Evolutionary conservation across 306 rosid genomes (phyloP).

Genomic region (Trifolium dubium): DNA sequence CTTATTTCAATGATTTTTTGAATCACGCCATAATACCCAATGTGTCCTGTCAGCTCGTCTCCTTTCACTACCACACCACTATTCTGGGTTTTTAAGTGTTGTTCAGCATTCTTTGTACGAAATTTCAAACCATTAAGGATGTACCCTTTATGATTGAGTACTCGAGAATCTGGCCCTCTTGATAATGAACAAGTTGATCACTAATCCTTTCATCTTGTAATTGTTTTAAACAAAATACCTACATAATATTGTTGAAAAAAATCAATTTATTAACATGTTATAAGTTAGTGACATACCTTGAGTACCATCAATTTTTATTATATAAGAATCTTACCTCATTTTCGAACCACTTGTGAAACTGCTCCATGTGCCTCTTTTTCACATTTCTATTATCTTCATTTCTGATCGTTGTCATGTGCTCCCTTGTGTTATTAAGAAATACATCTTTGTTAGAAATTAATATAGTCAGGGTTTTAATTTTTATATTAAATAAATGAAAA

Average conservation of each 20-base stretch:
- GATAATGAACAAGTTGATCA: not conserved
- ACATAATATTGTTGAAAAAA: not conserved
- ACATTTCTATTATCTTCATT: slow-evolving; percentile 1
- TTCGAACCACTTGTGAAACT: not conserved
- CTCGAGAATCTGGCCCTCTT: slow-evolving; percentile 1
- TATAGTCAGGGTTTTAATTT: too few relatives aligned
- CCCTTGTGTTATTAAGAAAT: not conserved
- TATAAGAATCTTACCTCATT: not conserved
- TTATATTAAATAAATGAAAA: not conserved
- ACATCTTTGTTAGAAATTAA: not conserved
- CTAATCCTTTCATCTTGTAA: not conserved
- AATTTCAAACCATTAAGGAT: not conserved
- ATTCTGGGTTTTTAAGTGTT: not conserved
- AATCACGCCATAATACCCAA: not conserved
- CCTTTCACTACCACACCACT: slow-evolving; percentile 6
- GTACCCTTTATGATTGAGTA: not conserved
- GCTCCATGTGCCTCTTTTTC: not conserved
- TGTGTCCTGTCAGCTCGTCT: not conserved
- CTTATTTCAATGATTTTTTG: not conserved
- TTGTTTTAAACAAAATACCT: not conserved
- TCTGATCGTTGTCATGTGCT: not conserved
- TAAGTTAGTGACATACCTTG: not conserved
- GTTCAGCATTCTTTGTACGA: not conserved
- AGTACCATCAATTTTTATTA: not conserved
- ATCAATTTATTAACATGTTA: not conserved